Conservation (phyloP, 192 early-diverging fungal genomes). For the Backusella circina region DNA sequence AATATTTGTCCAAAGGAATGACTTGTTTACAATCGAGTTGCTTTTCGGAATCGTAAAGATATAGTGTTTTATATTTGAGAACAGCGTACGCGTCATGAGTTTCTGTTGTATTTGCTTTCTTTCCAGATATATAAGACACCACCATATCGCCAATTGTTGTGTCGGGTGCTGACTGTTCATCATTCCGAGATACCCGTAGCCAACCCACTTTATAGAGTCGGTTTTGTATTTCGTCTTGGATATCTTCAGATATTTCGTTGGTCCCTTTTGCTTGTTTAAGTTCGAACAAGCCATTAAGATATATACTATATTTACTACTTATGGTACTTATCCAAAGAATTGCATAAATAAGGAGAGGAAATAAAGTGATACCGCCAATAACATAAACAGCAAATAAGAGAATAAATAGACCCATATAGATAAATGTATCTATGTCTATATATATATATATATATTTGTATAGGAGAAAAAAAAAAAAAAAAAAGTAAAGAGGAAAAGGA, state of each 20-base stretch:
- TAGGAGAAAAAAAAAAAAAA: not conserved
- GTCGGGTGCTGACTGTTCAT: conserved; percentile 14
- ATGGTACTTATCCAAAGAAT: not conserved
- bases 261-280: not conserved
- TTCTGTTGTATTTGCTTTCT: conserved; percentile 26
- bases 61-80: conserved; percentile 75
- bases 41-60: conserved; percentile 78
- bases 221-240: not conserved
- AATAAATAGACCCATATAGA: not conserved
- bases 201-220: conserved; percentile 41
- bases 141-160: conserved; percentile 33
- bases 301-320: conserved; percentile 7
- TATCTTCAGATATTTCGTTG: not conserved
- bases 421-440: not conserved
- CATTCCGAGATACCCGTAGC: conserved; percentile 35
- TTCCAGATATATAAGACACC: conserved; percentile 34
- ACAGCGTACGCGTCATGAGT: conserved; percentile 68
- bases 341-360: conserved; percentile 31
- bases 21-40: conserved; percentile 76
- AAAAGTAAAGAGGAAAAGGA: not conserved
- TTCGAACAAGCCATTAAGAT: not conserved
- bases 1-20: conserved; percentile 65
- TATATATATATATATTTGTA: not conserved
- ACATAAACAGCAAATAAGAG: not conserved
- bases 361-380: conserved; percentile 34